Evolutionary conservation across 2,329 filamentous ascomycete genomes (phyloP).

Genomic region (Hypocrella siamensis): DNA sequence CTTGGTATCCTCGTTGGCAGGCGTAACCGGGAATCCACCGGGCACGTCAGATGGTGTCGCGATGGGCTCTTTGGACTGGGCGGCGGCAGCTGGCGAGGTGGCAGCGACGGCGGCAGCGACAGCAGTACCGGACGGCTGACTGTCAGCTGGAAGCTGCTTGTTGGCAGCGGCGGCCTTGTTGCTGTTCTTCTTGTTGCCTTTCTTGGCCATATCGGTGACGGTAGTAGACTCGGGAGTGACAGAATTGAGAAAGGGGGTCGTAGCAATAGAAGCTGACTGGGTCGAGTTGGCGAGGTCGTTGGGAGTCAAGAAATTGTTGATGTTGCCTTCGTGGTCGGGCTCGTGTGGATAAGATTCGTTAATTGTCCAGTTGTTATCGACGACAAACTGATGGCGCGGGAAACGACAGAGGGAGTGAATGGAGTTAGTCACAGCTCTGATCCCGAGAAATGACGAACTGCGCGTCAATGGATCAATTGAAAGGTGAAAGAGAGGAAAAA

Average conservation of each 20-base stretch:
- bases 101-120: constrained; percentile 1
- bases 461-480: constrained; percentile 4
- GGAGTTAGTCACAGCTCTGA: constrained; percentile 5
- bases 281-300: constrained; percentile 44
- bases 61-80: constrained; percentile 6
- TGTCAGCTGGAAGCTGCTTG: constrained; percentile 6
- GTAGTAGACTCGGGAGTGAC: constrained; percentile 58
- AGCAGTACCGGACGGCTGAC: constrained; percentile 6
- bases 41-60: constrained; percentile 22
- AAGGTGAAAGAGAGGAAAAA: background rate
- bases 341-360: constrained; percentile 72
- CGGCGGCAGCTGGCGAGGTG: constrained; percentile 3
- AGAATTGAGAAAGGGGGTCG: constrained; percentile 45
- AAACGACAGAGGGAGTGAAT: background rate
- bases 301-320: constrained; percentile 81
- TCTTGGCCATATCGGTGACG: constrained; percentile 38
- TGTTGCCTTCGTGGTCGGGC: constrained; percentile 65
- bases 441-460: constrained; percentile 1
- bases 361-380: constrained; percentile 79
- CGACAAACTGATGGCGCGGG: constrained; percentile 64
- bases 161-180: constrained; percentile 12
- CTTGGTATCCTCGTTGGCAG: constrained; percentile 34
- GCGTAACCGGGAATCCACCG: constrained; percentile 49
- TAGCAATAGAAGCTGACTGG: constrained; percentile 8
- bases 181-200: constrained; percentile 47